Percentiles rank a stretch among this genome's conserved stretches.
phyloP scores from a whole-genome alignment of 495 filamentous ascomycete species.

The Neurospora sp. region DNA sequence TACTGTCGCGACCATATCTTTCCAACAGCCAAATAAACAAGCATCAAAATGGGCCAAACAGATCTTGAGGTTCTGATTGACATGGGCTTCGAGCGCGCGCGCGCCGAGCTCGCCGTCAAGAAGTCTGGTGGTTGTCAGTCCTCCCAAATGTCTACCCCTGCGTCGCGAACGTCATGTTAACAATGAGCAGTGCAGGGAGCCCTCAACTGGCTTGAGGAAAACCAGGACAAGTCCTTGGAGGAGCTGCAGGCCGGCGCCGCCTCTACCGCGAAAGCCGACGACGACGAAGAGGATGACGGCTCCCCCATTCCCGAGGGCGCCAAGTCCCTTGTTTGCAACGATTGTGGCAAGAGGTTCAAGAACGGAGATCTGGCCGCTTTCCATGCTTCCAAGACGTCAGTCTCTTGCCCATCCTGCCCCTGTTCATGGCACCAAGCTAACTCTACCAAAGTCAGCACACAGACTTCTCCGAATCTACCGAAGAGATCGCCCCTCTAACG shows the following conservation, averaged over 20 bases:
- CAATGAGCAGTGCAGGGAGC: slow-evolving; percentile 63
- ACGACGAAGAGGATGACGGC: slow-evolving; percentile 39
- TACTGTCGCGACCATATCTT: not conserved
- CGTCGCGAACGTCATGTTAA: slow-evolving; percentile 5
- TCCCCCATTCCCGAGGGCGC: slow-evolving; percentile 42
- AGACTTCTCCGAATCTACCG: slow-evolving; percentile 89
- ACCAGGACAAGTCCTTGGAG: slow-evolving; percentile 71
- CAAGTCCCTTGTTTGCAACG: slow-evolving; percentile 61
- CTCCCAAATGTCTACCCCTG: not conserved
- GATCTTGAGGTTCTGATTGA: slow-evolving; percentile 77
- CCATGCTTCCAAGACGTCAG: slow-evolving; percentile 77
- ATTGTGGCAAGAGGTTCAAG: slow-evolving; percentile 86
- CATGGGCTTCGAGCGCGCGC: slow-evolving; percentile 86
- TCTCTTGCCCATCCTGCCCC: not conserved
- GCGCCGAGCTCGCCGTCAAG: slow-evolving; percentile 71
- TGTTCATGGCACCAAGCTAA: slow-evolving; percentile 1
- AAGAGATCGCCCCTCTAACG: slow-evolving; percentile 81
- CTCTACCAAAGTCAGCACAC: slow-evolving; percentile 51
- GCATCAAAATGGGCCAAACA: slow-evolving; percentile 48
- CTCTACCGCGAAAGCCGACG: slow-evolving; percentile 6
- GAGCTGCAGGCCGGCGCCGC: slow-evolving; percentile 49
- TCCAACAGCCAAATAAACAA: not conserved
- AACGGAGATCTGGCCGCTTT: slow-evolving; percentile 72
- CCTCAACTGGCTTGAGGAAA: slow-evolving; percentile 87
- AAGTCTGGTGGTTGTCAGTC: slow-evolving; percentile 63